Percentiles rank a stretch among this genome's conserved stretches.
Conservation (phyloP, 768 basidiomycete species). For the Pulveroboletus sp. region DNA sequence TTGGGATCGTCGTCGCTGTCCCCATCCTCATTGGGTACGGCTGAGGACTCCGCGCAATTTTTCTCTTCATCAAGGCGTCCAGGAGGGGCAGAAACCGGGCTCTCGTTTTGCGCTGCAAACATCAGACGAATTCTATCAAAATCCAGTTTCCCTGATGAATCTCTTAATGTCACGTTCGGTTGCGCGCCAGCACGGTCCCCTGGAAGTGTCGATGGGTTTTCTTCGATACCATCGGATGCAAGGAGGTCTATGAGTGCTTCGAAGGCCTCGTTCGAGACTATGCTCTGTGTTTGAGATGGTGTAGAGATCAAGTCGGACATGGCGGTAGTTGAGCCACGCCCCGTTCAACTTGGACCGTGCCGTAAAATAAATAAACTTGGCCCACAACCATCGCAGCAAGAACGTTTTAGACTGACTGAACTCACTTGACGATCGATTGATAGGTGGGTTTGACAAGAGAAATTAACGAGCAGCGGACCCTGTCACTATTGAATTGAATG, state of each 20-base stretch:
- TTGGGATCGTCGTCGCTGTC: constrained; percentile 18
- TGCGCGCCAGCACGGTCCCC: neutral
- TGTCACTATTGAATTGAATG: neutral
- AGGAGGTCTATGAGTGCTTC: constrained; percentile 30
- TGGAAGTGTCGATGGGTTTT: neutral
- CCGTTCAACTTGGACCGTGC: neutral
- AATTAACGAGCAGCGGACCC: neutral
- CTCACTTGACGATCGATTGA: neutral
- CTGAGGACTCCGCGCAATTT: neutral
- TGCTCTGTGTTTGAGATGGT: constrained; percentile 17
- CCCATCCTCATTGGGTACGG: constrained; percentile 1
- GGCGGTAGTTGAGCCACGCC: neutral
- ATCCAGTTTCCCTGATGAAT: constrained; percentile 28
- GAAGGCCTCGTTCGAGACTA: constrained; percentile 19
- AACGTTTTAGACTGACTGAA: neutral
- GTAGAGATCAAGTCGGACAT: constrained; percentile 26
- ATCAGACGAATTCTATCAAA: constrained; percentile 29
- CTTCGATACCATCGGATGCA: constrained; percentile 23
- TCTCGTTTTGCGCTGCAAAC: constrained; percentile 18
- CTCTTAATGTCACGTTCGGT: constrained; percentile 15
- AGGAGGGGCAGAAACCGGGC: too few species aligned
- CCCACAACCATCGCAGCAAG: neutral
- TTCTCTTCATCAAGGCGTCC: neutral
- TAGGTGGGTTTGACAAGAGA: neutral
- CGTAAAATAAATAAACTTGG: neutral